Base-by-base conservation (phyloP, 148 eudicot genomes). In the Heliosperma pusillum region DNA sequence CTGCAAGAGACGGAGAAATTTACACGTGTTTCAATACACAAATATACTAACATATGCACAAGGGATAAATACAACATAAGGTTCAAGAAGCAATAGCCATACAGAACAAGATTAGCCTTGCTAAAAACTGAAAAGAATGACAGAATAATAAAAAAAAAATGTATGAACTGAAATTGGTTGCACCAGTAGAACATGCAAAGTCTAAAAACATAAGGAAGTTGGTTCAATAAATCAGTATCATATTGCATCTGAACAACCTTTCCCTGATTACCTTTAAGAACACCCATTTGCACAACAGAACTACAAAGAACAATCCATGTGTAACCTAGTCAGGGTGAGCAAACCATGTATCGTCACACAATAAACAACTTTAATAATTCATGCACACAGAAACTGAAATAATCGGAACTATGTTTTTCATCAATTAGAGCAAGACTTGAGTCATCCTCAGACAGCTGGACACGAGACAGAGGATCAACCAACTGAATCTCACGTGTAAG, bases 1-100 rank as follows among this genome's bases (percentile, higher is more conserved):
- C 99, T 95, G 79, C 29, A 74, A 77, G 81, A 71, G 66, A 82
- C 42, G 26, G 20, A 68, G 72, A 30, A 40, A 74, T 74, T 67
- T 12, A 74, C 58, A 44, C 42, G 26, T 58, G 70, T 62, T 62
- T n/a, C 6, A 10, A 1, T 73, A 62, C 25, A 47, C 33, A 30
- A 2, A 61, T 22, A 27, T 24, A 40, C 61, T 64, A 7, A 36
- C 40, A 62, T 62, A 21, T 45, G 74, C 62, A 78, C 74, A 47
- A 20, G 44, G 7, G 21, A 42, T 58, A 62, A 15, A 44, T 72
- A 63, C 27, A 22, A 57, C 12, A 56, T 26, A 52, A 13, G 40
- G 20, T 50, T 50, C 59, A 50, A 7, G 16, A 68, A 50, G 19
- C 57, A 69, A 22, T 69, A 15, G 58, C 59, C 33, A 24, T 12